A percentile compares a stretch with the other conserved stretches of the same genome.
Evolutionary conservation across 352 stramenopile genomes (phyloP).

Genomic region (Globisporangium splendens): DNA sequence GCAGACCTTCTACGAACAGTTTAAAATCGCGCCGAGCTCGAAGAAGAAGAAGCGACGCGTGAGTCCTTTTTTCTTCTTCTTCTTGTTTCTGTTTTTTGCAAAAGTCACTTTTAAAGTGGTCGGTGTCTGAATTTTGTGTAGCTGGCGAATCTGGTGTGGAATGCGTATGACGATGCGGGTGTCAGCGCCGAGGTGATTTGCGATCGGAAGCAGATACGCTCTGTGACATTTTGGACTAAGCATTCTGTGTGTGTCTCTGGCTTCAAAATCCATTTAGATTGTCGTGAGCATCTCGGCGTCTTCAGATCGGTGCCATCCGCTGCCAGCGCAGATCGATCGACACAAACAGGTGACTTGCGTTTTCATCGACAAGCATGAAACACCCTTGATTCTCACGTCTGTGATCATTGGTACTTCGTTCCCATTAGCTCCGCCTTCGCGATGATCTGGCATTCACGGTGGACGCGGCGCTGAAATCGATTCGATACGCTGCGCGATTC

Average conservation of each 20-base stretch:
- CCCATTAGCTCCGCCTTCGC: conserved; percentile 52
- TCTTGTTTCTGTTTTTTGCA: conserved; percentile 48
- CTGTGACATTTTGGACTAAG: not conserved
- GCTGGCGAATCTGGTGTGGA: conserved; percentile 67
- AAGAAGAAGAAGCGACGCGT: conserved; percentile 77
- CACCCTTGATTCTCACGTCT: not conserved
- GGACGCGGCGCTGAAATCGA: conserved; percentile 76
- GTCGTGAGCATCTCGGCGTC: conserved; percentile 52
- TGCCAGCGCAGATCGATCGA: conserved; percentile 60
- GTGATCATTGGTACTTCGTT: not conserved
- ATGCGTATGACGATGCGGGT: conserved; percentile 39
- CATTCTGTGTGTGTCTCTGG: not conserved
- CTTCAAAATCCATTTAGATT: conserved; percentile 19
- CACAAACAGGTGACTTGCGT: conserved; percentile 54
- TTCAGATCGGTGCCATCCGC: conserved; percentile 44
- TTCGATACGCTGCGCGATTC: conserved; percentile 34
- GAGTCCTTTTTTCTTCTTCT: conserved; percentile 3
- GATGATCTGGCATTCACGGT: conserved; percentile 75
- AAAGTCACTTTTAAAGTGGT: conserved; percentile 5
- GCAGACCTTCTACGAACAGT: conserved; percentile 57
- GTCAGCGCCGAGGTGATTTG: conserved; percentile 58
- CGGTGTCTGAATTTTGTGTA: conserved; percentile 9
- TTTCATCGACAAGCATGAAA: not conserved
- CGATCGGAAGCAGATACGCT: not conserved
- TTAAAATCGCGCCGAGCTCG: conserved; percentile 43